Conservation (phyloP, 2,329 filamentous ascomycete genomes). For the Xylariales sp. region DNA sequence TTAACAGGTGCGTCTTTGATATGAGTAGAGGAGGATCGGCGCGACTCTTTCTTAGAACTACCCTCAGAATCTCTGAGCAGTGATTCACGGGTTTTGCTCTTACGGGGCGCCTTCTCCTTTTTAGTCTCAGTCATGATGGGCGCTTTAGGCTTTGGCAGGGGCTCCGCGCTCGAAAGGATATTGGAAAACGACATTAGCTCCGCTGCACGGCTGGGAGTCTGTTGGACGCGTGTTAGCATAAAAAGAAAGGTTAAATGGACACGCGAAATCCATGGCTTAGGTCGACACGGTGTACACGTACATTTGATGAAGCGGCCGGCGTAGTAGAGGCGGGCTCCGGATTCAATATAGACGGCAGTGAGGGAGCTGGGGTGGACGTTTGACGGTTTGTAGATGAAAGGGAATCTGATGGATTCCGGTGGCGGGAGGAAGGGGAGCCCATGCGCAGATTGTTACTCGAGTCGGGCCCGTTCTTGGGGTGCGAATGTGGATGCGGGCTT, state of each 20-base stretch:
- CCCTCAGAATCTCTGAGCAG: conserved; percentile 62
- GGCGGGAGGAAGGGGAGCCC: conserved; percentile 48
- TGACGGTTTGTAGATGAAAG: conserved; percentile 44
- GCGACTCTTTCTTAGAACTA: conserved; percentile 58
- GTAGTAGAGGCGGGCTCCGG: conserved; percentile 48
- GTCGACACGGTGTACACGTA: conserved; percentile 39
- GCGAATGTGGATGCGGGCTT: conserved; percentile 50
- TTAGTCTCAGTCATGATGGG: conserved; percentile 53
- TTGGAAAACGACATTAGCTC: conserved; percentile 97
- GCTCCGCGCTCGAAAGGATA: conserved; percentile 85
- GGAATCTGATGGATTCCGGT: conserved; percentile 45
- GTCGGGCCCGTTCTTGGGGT: conserved; percentile 51
- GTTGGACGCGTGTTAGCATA: conserved; percentile 36
- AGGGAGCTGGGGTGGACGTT: conserved; percentile 48
- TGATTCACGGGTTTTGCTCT: conserved; percentile 63
- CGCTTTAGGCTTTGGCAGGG: conserved; percentile 64
- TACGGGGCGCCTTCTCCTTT: conserved; percentile 53
- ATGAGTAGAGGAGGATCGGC: conserved; percentile 62
- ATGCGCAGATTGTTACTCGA: conserved; percentile 49
- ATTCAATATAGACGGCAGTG: conserved; percentile 50
- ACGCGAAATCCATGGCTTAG: neutral
- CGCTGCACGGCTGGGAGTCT: conserved; percentile 79
- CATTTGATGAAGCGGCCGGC: conserved; percentile 45
- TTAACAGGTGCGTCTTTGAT: conserved; percentile 60
- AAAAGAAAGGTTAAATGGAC: neutral